Evolutionary conservation across 2,329 filamentous ascomycete genomes (phyloP).

Genomic region (Claviceps sorghi): DNA sequence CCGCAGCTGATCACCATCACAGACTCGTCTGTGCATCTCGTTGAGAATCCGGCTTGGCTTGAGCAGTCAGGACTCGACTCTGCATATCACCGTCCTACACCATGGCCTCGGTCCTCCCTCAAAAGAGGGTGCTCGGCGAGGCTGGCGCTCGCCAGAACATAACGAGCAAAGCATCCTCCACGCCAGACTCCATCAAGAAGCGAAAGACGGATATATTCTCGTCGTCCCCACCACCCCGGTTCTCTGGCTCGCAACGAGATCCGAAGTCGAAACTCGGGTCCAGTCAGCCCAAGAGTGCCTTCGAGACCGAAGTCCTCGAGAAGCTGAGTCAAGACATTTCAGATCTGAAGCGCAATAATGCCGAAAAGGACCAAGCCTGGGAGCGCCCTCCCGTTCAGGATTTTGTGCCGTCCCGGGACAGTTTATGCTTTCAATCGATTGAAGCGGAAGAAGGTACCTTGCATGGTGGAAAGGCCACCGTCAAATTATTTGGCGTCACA

Average conservation of each 20-base stretch:
- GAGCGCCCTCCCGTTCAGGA: constrained; percentile 42
- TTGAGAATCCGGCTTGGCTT: background rate
- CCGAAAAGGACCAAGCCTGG: constrained; percentile 92
- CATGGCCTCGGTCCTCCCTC: constrained; percentile 42
- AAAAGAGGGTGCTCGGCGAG: constrained; percentile 61
- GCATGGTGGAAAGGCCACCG: constrained; percentile 56
- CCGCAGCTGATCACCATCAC: background rate
- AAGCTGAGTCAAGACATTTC: constrained; percentile 91
- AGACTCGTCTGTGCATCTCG: background rate
- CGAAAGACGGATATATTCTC: constrained; percentile 51
- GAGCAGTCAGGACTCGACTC: too few relatives aligned
- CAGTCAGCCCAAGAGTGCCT: constrained; percentile 74
- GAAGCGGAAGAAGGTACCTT: constrained; percentile 84
- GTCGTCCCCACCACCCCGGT: constrained; percentile 39
- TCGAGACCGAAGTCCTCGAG: constrained; percentile 87
- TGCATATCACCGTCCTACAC: background rate
- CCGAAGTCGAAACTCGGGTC: constrained; percentile 48
- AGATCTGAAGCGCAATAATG: constrained; percentile 69
- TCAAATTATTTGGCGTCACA: constrained; percentile 91
- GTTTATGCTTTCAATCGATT: constrained; percentile 85
- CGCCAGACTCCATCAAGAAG: constrained; percentile 56
- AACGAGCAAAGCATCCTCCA: constrained; percentile 43
- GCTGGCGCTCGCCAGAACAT: constrained; percentile 50
- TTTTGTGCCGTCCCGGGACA: constrained; percentile 45
- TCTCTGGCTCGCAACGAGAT: constrained; percentile 50